A percentile compares a stretch with the other conserved stretches of the same genome.
Conservation (phyloP, 164 flowering plant genomes). For the Kalanchoe fedtschenkoi region DNA sequence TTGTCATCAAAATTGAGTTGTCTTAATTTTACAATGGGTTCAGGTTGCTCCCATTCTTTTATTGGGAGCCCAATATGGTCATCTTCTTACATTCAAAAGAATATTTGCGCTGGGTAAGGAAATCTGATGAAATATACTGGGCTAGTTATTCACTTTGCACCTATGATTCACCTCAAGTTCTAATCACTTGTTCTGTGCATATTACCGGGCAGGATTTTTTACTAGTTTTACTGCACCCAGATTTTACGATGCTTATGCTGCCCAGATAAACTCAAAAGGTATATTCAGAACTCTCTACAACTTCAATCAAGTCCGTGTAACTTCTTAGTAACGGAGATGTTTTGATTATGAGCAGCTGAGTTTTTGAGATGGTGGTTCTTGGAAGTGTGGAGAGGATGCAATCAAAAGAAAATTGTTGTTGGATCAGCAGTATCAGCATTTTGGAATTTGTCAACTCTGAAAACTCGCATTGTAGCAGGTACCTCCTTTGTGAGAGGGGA, state of each 20-base stretch:
- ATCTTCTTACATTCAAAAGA: slow-evolving; percentile 64
- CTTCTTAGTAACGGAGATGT: not conserved
- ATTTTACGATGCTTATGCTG: slow-evolving; percentile 48
- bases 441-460: slow-evolving; percentile 45
- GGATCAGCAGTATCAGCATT: slow-evolving; percentile 41
- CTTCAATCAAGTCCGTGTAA: not conserved
- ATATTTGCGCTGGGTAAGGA: slow-evolving; percentile 58
- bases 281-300: not conserved
- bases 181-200: not conserved
- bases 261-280: slow-evolving; percentile 59
- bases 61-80: slow-evolving; percentile 88
- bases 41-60: slow-evolving; percentile 74
- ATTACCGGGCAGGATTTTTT: slow-evolving; percentile 54
- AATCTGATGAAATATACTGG: not conserved
- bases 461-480: slow-evolving; percentile 52
- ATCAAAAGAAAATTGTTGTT: slow-evolving; percentile 49
- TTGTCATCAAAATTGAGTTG: not conserved
- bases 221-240: slow-evolving; percentile 68
- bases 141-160: not conserved
- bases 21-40: slow-evolving; percentile 6
- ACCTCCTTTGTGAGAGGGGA: not conserved
- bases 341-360: slow-evolving; percentile 33
- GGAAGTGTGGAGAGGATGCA: slow-evolving; percentile 46
- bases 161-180: not conserved
- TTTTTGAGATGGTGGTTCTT: slow-evolving; percentile 23